A percentile compares a stretch with the other conserved stretches of the same genome.
phyloP scores from a whole-genome alignment of 768 basidiomycete species.

The Scleroderma citrinum region DNA sequence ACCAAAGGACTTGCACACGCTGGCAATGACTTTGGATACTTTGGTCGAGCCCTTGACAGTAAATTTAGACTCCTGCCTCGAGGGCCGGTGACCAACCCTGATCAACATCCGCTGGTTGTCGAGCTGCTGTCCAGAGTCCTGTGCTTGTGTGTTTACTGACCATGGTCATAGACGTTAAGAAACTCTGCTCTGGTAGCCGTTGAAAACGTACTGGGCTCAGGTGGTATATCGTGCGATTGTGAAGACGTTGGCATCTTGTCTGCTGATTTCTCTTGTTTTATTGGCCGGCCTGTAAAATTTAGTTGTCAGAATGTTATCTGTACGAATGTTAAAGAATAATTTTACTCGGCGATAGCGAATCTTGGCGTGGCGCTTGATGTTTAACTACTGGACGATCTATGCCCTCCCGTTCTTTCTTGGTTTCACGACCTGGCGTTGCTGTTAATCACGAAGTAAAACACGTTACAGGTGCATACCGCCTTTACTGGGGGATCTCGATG shows the following conservation, averaged over 20 bases:
- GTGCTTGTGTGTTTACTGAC: not conserved
- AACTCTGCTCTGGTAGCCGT: not conserved
- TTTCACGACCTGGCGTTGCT: not conserved
- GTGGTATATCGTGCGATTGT: not conserved
- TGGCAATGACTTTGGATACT: conserved; percentile 22
- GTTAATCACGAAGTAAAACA: not conserved
- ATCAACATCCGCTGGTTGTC: conserved; percentile 18
- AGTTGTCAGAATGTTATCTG: not conserved
- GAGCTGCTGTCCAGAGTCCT: not conserved
- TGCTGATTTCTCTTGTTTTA: conserved; percentile 15
- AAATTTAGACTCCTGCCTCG: conserved; percentile 28
- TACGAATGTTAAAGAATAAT: not conserved
- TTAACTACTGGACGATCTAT: not conserved
- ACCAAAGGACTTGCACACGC: conserved; percentile 26
- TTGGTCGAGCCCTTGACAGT: conserved; percentile 25
- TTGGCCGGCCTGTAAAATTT: conserved; percentile 6
- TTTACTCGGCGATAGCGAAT: conserved; percentile 4
- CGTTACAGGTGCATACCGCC: not conserved
- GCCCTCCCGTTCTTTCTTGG: conserved; percentile 3
- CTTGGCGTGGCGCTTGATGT: not conserved
- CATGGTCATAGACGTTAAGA: not conserved
- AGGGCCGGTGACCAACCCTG: conserved; percentile 26
- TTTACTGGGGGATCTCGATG: not conserved
- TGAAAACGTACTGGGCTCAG: conserved; percentile 10
- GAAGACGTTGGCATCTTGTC: not conserved